Evolutionary conservation across 352 stramenopile species (phyloP).

Genomic region (Phytopythium vexans): DNA sequence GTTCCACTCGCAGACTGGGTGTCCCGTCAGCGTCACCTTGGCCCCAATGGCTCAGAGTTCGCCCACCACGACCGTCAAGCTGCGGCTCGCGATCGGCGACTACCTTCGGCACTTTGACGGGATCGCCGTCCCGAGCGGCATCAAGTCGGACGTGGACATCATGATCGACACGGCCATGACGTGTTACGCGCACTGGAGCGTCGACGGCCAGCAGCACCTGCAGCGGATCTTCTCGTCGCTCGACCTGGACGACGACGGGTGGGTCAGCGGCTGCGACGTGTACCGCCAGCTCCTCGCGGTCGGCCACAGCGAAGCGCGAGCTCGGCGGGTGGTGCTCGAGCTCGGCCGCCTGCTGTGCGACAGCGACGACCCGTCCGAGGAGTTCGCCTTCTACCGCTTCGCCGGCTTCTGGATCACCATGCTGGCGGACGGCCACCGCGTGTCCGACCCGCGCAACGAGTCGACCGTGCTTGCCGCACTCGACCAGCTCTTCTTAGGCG

Average conservation of each 20-base stretch:
- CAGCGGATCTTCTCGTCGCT: slow-evolving; percentile 37
- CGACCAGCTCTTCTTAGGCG: slow-evolving; percentile 37
- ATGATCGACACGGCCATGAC: slow-evolving; percentile 41
- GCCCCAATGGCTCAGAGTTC: slow-evolving; percentile 1
- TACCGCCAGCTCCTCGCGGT: slow-evolving; percentile 33
- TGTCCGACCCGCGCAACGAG: slow-evolving; percentile 47
- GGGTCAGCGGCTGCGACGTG: slow-evolving; percentile 40
- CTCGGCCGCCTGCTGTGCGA: slow-evolving; percentile 42
- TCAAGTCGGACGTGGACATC: slow-evolving; percentile 59
- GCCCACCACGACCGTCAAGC: neutral
- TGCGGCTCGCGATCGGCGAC: slow-evolving; percentile 34
- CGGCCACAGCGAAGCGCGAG: slow-evolving; percentile 26
- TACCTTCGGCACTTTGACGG: slow-evolving; percentile 29
- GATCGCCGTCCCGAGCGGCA: slow-evolving; percentile 27
- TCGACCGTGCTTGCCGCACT: slow-evolving; percentile 24
- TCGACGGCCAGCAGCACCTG: slow-evolving; percentile 24
- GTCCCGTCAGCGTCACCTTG: slow-evolving; percentile 36
- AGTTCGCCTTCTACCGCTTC: slow-evolving; percentile 51
- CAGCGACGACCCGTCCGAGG: slow-evolving; percentile 39
- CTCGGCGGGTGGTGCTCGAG: slow-evolving; percentile 29
- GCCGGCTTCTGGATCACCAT: slow-evolving; percentile 53
- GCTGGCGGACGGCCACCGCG: slow-evolving; percentile 30
- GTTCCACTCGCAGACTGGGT: slow-evolving; percentile 31
- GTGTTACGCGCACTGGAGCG: slow-evolving; percentile 42
- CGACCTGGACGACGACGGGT: slow-evolving; percentile 47